phyloP scores from a whole-genome alignment of 345 rosid genomes.

The Anastatica hierochuntica region DNA sequence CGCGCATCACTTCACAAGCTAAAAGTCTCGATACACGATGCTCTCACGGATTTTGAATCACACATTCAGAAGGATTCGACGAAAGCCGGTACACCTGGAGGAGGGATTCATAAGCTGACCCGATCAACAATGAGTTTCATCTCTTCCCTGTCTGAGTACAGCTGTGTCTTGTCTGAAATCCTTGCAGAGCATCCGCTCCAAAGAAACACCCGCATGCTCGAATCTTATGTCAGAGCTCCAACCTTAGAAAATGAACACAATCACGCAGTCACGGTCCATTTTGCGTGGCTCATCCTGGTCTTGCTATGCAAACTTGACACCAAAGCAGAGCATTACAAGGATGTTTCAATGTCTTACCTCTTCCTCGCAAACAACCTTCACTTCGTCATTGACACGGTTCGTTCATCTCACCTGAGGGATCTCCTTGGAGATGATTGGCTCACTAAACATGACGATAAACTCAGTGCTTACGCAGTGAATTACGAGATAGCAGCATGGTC shows the following conservation, averaged over 20 bases:
- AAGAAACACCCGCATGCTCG: slow-evolving; percentile 32
- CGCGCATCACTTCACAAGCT: slow-evolving; percentile 45
- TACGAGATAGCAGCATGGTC: slow-evolving; percentile 68
- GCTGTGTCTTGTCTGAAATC: slow-evolving; percentile 41
- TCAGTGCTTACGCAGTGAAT: slow-evolving; percentile 42
- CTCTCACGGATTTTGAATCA: slow-evolving; percentile 42
- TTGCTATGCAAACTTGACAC: slow-evolving; percentile 75
- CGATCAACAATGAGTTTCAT: slow-evolving; percentile 57
- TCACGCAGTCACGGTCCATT: slow-evolving; percentile 33
- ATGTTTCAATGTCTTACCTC: slow-evolving; percentile 58
- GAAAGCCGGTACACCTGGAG: slow-evolving; percentile 39
- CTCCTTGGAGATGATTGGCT: slow-evolving; percentile 82
- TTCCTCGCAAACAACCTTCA: slow-evolving; percentile 82
- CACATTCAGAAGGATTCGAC: slow-evolving; percentile 47
- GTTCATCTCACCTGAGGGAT: slow-evolving; percentile 34
- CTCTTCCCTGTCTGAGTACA: slow-evolving; percentile 48
- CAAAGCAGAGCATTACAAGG: slow-evolving; percentile 57
- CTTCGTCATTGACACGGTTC: slow-evolving; percentile 44
- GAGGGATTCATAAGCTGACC: slow-evolving; percentile 67
- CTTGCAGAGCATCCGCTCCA: slow-evolving; percentile 41
- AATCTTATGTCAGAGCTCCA: slow-evolving; percentile 40
- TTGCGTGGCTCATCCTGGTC: slow-evolving; percentile 64
- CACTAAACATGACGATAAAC: slow-evolving; percentile 37
- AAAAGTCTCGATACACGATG: slow-evolving; percentile 32
- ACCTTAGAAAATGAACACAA: slow-evolving; percentile 19